phyloP scores from a whole-genome alignment of 2,329 filamentous ascomycete genomes.

The Acarospora socialis region DNA sequence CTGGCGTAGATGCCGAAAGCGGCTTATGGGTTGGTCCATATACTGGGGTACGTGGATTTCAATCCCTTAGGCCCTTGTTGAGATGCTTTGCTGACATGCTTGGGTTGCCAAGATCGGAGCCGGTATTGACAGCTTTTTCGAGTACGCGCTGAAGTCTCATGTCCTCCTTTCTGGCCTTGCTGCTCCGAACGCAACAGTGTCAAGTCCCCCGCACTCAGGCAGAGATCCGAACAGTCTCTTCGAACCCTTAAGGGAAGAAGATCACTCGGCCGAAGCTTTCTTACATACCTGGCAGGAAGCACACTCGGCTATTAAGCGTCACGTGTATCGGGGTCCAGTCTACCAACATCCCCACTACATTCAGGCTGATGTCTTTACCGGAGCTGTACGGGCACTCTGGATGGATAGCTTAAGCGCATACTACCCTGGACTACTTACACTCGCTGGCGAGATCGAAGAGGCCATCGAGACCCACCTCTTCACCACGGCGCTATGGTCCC shows the following conservation, averaged over 20 bases:
- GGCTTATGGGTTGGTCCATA: conserved; percentile 80
- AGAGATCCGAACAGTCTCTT: conserved; percentile 47
- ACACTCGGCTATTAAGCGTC: conserved; percentile 73
- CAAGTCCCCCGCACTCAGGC: conserved; percentile 35
- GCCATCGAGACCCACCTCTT: conserved; percentile 80
- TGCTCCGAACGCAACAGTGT: conserved; percentile 20
- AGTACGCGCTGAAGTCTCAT: conserved; percentile 91
- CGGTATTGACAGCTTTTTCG: conserved; percentile 95
- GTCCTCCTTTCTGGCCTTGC: conserved; percentile 70
- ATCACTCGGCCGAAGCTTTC: conserved; percentile 64
- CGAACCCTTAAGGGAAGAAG: conserved; percentile 43
- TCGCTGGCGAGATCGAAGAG: conserved; percentile 82
- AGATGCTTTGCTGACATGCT: conserved; percentile 12
- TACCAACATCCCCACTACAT: conserved; percentile 85
- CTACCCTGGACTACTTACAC: conserved; percentile 73
- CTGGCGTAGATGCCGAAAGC: conserved; percentile 81
- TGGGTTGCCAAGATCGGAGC: conserved; percentile 53
- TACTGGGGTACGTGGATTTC: conserved; percentile 43
- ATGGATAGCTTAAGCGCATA: conserved; percentile 93
- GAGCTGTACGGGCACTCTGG: conserved; percentile 81
- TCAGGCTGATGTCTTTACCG: conserved; percentile 76
- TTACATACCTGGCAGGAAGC: conserved; percentile 71
- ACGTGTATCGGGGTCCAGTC: conserved; percentile 64
- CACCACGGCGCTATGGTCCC: conserved; percentile 85
- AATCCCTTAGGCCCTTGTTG: conserved; percentile 7